Conservation (phyloP, 345 rosid genomes). For the Kandelia obovata region DNA sequence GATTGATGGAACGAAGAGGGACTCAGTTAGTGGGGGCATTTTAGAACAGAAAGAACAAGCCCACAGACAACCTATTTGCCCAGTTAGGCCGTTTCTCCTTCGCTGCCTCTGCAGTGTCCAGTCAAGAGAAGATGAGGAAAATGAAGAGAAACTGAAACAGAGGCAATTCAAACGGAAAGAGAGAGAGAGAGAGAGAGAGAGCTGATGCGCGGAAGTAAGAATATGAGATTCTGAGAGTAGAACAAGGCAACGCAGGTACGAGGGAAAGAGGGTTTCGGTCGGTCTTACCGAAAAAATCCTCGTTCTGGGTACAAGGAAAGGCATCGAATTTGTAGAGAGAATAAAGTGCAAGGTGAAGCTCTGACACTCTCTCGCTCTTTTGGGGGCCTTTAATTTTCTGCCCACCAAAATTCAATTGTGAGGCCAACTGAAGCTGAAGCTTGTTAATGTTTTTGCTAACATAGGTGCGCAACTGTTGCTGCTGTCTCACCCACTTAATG, state of each 20-base stretch:
- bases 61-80: slow-evolving; percentile 24
- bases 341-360: slow-evolving; percentile 35
- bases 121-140: slow-evolving; percentile 17
- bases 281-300: slow-evolving; percentile 22
- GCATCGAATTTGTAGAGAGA: slow-evolving; percentile 51
- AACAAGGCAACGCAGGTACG: slow-evolving; percentile 55
- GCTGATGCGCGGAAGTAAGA: slow-evolving; percentile 41
- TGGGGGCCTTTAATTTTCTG: not conserved
- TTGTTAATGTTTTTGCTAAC: not conserved
- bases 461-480: slow-evolving; percentile 20
- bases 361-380: slow-evolving; percentile 12
- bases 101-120: slow-evolving; percentile 9
- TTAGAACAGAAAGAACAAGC: slow-evolving; percentile 18
- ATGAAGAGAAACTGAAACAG: slow-evolving; percentile 17
- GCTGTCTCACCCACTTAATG: slow-evolving; percentile 24
- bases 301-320: slow-evolving; percentile 44
- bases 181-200: slow-evolving; percentile 11
- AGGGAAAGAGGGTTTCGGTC: slow-evolving; percentile 19
- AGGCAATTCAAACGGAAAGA: slow-evolving; percentile 22
- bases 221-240: slow-evolving; percentile 38
- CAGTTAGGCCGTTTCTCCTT: not conserved
- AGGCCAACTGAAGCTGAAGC: not conserved
- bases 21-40: slow-evolving; percentile 33
- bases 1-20: slow-evolving; percentile 25
- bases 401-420: not conserved